Conservation (phyloP, 2,329 filamentous ascomycete species). For the Neofusicoccum sp. region DNA sequence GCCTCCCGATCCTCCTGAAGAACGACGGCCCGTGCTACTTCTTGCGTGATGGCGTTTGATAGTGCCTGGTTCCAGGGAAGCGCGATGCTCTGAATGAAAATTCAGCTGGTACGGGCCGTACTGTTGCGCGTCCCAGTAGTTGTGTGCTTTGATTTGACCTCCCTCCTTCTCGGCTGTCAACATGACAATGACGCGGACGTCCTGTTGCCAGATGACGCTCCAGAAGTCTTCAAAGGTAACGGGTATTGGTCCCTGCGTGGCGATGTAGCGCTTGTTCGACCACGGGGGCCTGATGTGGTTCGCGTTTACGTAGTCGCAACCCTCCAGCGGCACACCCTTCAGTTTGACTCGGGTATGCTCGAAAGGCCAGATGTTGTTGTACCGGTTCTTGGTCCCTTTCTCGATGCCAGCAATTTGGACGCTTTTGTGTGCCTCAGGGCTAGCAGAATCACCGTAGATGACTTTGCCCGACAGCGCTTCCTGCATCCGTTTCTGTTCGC, state of each 20-base stretch:
- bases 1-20: constrained; percentile 30
- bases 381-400: constrained; percentile 92
- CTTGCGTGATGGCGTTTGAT: constrained; percentile 48
- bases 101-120: constrained; percentile 79
- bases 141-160: constrained; percentile 90
- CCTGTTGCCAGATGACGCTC: constrained; percentile 96
- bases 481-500: constrained; percentile 91
- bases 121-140: constrained; percentile 82
- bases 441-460: constrained; percentile 52
- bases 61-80: constrained; percentile 68
- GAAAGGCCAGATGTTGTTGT: constrained; percentile 97
- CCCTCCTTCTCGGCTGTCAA: constrained; percentile 92
- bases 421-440: constrained; percentile 42
- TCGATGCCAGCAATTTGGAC: constrained; percentile 90
- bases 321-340: constrained; percentile 64
- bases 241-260: constrained; percentile 89
- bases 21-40: constrained; percentile 27
- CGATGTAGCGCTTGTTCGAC: constrained; percentile 92
- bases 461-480: constrained; percentile 69
- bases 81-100: constrained; percentile 77
- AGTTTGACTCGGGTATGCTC: constrained; percentile 89
- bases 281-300: constrained; percentile 79
- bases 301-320: constrained; percentile 94
- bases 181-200: constrained; percentile 94
- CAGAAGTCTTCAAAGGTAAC: constrained; percentile 96